These are phyloP conservation scores for Lodderomyces jiufengensis DNA, from an alignment of 1,139 yeast genomes.

Conservation along the genomic window DNA sequence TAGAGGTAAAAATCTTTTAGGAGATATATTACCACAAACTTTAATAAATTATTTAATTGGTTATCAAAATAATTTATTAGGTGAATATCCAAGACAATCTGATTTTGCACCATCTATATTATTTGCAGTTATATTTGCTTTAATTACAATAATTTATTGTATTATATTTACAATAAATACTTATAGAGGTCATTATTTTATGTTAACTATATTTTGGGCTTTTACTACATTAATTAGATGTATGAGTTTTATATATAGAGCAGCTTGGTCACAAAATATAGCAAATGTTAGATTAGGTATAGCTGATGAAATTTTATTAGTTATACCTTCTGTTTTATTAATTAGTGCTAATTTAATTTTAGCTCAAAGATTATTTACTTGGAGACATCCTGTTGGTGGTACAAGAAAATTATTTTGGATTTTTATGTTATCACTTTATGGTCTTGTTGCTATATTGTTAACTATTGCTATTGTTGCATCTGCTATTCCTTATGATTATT, in stretches of 20 bases:
- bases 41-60: conserved; percentile 19
- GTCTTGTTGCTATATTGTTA: conserved; percentile 27
- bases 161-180: conserved; percentile 27
- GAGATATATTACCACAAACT: conserved; percentile 19
- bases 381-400: conserved; percentile 49
- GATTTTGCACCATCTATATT: conserved; percentile 32
- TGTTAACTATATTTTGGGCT: conserved; percentile 30
- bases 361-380: conserved; percentile 43
- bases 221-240: conserved; percentile 24
- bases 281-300: conserved; percentile 26
- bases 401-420: conserved; percentile 34
- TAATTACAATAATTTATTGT: conserved; percentile 25
- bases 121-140: conserved; percentile 27
- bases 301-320: conserved; percentile 30
- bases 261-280: conserved; percentile 28
- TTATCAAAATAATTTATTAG: conserved; percentile 29
- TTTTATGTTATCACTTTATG: conserved; percentile 30
- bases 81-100: conserved; percentile 27
- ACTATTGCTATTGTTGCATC: conserved; percentile 32
- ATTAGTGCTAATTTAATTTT: conserved; percentile 37
- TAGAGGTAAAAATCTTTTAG: conserved; percentile 21
- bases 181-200: conserved; percentile 34
- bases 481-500: conserved; percentile 33
- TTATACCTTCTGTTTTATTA: conserved; percentile 31
- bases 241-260: conserved; percentile 29